phyloP scores from a whole-genome alignment of 2,329 filamentous ascomycete genomes.

The Botrytis medusae region DNA sequence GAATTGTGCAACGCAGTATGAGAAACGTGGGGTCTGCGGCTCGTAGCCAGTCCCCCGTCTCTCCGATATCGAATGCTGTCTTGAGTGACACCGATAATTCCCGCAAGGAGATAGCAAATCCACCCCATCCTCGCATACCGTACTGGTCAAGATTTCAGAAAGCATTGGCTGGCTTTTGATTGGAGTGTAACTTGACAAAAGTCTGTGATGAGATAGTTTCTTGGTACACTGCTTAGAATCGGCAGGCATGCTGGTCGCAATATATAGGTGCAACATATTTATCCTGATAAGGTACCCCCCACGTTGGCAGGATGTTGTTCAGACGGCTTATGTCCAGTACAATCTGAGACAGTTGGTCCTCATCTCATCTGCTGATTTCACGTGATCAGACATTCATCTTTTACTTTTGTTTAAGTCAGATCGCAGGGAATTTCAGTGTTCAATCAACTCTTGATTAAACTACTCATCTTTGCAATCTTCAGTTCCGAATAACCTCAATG shows the following conservation, averaged over 20 bases:
- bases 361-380: background rate
- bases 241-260: background rate
- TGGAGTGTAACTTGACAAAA: background rate
- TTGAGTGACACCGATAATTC: conserved; percentile 9
- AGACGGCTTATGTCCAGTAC: background rate
- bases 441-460: background rate
- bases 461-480: background rate
- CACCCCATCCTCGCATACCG: background rate
- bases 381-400: background rate
- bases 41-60: conserved; percentile 11
- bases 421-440: background rate
- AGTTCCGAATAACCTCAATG: too few relatives aligned
- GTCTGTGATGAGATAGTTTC: conserved; percentile 7
- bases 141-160: background rate
- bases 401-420: background rate
- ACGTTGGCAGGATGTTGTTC: background rate
- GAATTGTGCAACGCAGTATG: conserved; percentile 7
- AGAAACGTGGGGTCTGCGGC: conserved; percentile 17
- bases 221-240: conserved; percentile 13
- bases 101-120: background rate
- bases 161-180: background rate
- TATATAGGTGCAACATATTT: background rate
- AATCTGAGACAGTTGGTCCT: background rate
- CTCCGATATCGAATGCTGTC: conserved; percentile 19
- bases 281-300: conserved; percentile 7